These are phyloP conservation scores for Boletus rufocinnamomeus DNA, from an alignment of 768 basidiomycete species.

Conservation along the genomic window DNA sequence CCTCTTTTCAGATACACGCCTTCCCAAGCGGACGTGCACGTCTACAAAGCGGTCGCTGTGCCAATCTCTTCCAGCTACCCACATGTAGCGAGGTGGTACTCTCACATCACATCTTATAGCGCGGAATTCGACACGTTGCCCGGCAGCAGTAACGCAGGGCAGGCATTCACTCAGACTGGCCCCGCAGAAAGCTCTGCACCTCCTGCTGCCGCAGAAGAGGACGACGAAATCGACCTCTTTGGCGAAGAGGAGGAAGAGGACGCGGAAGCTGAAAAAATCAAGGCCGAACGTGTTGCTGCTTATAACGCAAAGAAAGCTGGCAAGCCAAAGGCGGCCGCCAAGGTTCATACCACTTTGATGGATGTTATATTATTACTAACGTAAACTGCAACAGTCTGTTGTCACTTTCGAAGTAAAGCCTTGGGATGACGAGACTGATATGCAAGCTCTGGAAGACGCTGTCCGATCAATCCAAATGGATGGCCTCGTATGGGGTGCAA, in stretches of 20 bases:
- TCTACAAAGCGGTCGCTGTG: slow-evolving; percentile 78
- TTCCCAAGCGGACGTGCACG: slow-evolving; percentile 91
- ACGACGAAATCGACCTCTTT: slow-evolving; percentile 84
- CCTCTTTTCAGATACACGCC: slow-evolving; percentile 69
- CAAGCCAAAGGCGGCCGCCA: slow-evolving; percentile 86
- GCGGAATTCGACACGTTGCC: slow-evolving; percentile 76
- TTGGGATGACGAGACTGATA: slow-evolving; percentile 99
- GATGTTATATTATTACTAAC: slow-evolving; percentile 13
- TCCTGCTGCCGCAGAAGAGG: slow-evolving; percentile 49
- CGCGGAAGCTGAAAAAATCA: slow-evolving; percentile 82
- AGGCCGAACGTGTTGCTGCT: slow-evolving; percentile 89
- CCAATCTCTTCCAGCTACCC: slow-evolving; percentile 69
- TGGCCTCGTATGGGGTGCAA: slow-evolving; percentile 95
- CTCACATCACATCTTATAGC: slow-evolving; percentile 86
- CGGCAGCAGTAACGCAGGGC: slow-evolving; percentile 82
- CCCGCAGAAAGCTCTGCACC: slow-evolving; percentile 45
- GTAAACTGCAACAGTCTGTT: slow-evolving; percentile 69
- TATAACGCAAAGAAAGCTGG: slow-evolving; percentile 93
- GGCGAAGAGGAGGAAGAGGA: slow-evolving; percentile 83
- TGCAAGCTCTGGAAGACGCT: slow-evolving; percentile 77
- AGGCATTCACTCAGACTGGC: slow-evolving; percentile 62
- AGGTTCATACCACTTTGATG: slow-evolving; percentile 49
- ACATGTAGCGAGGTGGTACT: slow-evolving; percentile 88
- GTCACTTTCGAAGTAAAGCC: slow-evolving; percentile 99
- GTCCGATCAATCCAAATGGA: slow-evolving; percentile 87